Percentiles rank a stretch among this genome's conserved stretches.
Conservation (phyloP, 108 stramenopile genomes). For the Pelagomonas calceolata region DNA sequence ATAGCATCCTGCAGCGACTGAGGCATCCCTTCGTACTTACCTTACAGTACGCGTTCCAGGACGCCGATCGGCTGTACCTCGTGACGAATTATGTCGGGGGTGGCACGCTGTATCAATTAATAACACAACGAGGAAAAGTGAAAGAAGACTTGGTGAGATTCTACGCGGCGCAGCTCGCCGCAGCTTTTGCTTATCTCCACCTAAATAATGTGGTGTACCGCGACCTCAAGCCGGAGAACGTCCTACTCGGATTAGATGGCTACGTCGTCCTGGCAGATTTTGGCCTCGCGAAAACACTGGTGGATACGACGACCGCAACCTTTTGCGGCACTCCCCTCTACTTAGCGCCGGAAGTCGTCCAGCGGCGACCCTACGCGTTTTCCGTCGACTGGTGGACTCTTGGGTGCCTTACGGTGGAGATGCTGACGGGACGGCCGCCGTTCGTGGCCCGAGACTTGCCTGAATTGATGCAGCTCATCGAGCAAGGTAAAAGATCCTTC, state of each 20-base stretch:
- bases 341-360: conserved; percentile 78
- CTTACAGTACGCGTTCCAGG: conserved; percentile 12
- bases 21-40: conserved; percentile 3
- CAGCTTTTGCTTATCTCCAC: conserved; percentile 67
- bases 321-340: conserved; percentile 86
- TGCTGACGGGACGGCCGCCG: conserved; percentile 34
- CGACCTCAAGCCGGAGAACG: conserved; percentile 88
- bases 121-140: background rate
- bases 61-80: background rate
- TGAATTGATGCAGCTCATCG: conserved; percentile 13
- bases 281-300: conserved; percentile 67
- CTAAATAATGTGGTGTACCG: conserved; percentile 62
- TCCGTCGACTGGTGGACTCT: conserved; percentile 47
- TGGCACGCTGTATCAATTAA: background rate
- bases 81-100: background rate
- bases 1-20: background rate
- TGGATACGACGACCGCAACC: conserved; percentile 13
- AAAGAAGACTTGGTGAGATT: background rate
- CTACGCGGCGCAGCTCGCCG: conserved; percentile 27
- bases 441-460: conserved; percentile 10
- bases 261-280: conserved; percentile 72
- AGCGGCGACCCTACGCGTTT: conserved; percentile 41
- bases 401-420: conserved; percentile 41
- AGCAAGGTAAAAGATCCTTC: background rate
- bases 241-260: conserved; percentile 44